phyloP scores from a whole-genome alignment of 2,329 filamentous ascomycete species.

The Colletotrichum spaethianum region DNA sequence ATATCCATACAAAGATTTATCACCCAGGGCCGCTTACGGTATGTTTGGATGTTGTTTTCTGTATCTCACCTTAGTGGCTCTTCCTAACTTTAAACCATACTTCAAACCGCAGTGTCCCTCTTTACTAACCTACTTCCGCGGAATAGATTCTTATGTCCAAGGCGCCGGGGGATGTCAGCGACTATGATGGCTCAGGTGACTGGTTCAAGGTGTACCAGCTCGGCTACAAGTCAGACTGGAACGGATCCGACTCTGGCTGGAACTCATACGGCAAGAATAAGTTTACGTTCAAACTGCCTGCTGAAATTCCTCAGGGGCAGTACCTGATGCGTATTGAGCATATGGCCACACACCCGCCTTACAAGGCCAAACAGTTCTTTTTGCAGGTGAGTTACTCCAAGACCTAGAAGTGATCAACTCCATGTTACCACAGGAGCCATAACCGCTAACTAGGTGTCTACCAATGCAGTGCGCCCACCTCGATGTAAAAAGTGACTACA shows the following conservation, averaged over 20 bases:
- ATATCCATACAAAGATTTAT: background rate
- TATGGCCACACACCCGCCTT: background rate
- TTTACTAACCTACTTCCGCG: background rate
- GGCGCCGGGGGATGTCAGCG: background rate
- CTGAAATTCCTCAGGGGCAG: background rate
- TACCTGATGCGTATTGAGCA: slow-evolving; percentile 10
- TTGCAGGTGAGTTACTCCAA: background rate
- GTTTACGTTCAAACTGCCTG: background rate
- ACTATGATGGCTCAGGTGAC: background rate
- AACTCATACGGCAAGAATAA: background rate
- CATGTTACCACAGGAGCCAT: background rate
- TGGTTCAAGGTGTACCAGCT: slow-evolving; percentile 1
- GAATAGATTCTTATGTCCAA: background rate
- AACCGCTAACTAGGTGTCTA: background rate
- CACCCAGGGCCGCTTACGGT: background rate
- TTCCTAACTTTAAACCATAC: too few species aligned
- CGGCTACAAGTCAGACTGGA: background rate
- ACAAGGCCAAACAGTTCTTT: background rate
- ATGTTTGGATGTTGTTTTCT: too few species aligned
- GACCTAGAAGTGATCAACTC: too few species aligned
- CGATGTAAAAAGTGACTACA: background rate
- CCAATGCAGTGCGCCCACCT: background rate
- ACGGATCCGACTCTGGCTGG: background rate
- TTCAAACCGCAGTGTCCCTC: background rate
- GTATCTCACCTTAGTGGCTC: too few species aligned